Conservation (phyloP, 2,329 filamentous ascomycete genomes). For the Trichoderma sp. region DNA sequence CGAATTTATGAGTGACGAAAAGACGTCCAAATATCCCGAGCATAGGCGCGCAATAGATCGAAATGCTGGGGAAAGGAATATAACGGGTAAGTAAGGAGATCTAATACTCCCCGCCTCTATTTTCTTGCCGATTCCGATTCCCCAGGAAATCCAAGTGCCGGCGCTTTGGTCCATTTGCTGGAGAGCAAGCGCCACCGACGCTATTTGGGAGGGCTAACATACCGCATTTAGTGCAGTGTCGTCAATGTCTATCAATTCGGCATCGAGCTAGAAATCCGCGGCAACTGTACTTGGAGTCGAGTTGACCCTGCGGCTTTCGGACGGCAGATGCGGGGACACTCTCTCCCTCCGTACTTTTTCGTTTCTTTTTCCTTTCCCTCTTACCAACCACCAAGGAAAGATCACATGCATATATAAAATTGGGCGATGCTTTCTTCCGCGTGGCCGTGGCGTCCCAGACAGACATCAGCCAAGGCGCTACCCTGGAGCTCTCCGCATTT, state of each 20-base stretch:
- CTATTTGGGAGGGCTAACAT: background rate
- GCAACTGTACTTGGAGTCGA: background rate
- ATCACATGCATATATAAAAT: background rate
- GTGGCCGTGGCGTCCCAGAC: background rate
- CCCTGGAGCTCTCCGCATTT: background rate
- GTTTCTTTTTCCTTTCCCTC: background rate
- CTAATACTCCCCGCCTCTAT: background rate
- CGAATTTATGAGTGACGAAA: background rate
- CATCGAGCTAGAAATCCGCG: background rate
- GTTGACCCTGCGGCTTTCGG: background rate
- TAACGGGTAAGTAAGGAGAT: background rate
- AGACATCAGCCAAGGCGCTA: background rate
- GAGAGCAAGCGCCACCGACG: background rate
- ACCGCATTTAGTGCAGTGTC: background rate
- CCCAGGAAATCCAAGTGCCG: background rate
- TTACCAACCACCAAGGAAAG: background rate
- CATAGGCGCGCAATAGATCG: background rate
- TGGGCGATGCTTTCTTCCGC: background rate
- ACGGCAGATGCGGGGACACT: background rate
- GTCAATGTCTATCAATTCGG: background rate
- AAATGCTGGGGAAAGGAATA: background rate
- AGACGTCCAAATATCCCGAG: background rate
- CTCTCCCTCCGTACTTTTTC: background rate
- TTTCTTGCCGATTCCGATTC: constrained; percentile 12
- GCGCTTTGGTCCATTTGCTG: background rate